A percentile compares a stretch with the other conserved stretches of the same genome.
Evolutionary conservation across 2,329 filamentous ascomycete genomes (phyloP).

Genomic region (Exophiala lecanii-corni): DNA sequence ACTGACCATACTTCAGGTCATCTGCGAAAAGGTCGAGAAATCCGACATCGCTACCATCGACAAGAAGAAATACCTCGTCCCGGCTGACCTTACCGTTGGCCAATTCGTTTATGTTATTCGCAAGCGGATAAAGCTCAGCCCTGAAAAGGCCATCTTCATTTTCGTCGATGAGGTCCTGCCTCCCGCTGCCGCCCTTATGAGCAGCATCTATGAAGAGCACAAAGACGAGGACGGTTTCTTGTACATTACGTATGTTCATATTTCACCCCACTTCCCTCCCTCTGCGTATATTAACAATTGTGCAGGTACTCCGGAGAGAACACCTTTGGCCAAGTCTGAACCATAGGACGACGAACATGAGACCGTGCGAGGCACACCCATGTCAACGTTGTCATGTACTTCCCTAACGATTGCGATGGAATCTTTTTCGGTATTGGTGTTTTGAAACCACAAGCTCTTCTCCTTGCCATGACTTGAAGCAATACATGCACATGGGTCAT

Average conservation of each 20-base stretch:
- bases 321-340: conserved; percentile 67
- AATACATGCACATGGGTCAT: too few species aligned
- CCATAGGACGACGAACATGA: too few species aligned
- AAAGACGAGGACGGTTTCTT: conserved; percentile 87
- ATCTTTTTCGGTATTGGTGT: conserved; percentile 8
- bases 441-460: conserved; percentile 9
- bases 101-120: conserved; percentile 99
- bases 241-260: conserved; percentile 77
- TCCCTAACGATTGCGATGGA: conserved; percentile 1
- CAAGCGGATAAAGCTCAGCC: conserved; percentile 99
- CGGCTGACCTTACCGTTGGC: conserved; percentile 93
- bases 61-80: conserved; percentile 99
- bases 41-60: conserved; percentile 99
- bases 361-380: too few species aligned
- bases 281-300: conserved; percentile 25
- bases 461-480: too few species aligned
- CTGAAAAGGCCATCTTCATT: conserved; percentile 99
- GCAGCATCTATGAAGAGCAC: conserved; percentile 99
- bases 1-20: conserved; percentile 60
- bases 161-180: conserved; percentile 98
- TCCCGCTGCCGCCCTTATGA: conserved; percentile 96
- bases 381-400: conserved; percentile 1
- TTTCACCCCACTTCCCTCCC: background rate
- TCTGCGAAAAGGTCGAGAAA: conserved; percentile 99
- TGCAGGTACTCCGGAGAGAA: conserved; percentile 92